phyloP scores from a whole-genome alignment of 371 early-diverging fungal species.

The Quaeritorhiza haematococci region DNA sequence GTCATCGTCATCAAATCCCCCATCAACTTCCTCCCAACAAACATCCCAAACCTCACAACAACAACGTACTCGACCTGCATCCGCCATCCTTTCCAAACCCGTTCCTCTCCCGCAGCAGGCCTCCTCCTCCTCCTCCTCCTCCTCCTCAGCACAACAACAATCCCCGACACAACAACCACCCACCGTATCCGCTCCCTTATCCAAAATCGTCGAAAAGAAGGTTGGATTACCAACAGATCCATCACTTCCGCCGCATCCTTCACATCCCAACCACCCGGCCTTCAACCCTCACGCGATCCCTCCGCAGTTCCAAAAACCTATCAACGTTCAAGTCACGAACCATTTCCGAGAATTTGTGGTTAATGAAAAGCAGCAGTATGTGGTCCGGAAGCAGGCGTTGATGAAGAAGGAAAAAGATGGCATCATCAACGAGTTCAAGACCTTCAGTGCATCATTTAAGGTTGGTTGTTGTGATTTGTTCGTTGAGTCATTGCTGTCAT shows the following conservation, averaged over 20 bases:
- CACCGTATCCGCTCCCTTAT: too few species aligned
- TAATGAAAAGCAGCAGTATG: slow-evolving; percentile 75
- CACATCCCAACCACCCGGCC: too few species aligned
- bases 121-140: neutral
- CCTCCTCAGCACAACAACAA: neutral
- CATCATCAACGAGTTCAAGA: slow-evolving; percentile 72
- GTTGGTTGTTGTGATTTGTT: slow-evolving; percentile 20
- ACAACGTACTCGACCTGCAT: too few species aligned
- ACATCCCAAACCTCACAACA: too few species aligned
- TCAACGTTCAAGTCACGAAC: slow-evolving; percentile 59
- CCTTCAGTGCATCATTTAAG: slow-evolving; percentile 72
- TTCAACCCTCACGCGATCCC: too few species aligned
- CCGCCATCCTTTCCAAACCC: too few species aligned
- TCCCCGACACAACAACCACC: neutral
- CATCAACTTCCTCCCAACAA: too few species aligned
- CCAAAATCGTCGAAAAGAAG: too few species aligned
- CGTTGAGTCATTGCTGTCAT: neutral
- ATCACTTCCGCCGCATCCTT: too few species aligned
- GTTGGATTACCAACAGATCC: slow-evolving; percentile 1
- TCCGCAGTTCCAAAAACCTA: too few species aligned
- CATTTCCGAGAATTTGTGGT: slow-evolving; percentile 64
- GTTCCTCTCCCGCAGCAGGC: too few species aligned
- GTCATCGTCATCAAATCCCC: too few species aligned
- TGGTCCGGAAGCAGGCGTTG: slow-evolving; percentile 68
- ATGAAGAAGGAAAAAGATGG: slow-evolving; percentile 69